Conservation (phyloP, 2,329 filamentous ascomycete genomes). For the Seiridium cupressi region DNA sequence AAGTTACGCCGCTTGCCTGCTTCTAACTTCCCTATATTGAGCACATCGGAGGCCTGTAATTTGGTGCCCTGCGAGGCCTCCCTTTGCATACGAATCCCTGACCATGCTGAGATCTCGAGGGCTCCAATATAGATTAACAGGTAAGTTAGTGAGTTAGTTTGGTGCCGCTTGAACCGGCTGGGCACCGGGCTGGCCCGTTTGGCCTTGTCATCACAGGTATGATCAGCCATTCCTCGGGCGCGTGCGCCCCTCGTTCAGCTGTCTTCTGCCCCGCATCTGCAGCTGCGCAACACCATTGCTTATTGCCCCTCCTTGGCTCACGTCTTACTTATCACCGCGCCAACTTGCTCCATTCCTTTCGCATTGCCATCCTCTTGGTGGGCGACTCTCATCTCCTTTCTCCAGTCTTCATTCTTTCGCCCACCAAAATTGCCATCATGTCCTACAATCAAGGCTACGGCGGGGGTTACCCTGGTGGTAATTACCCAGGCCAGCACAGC, state of each 20-base stretch:
- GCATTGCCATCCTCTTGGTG: neutral
- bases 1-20: no score
- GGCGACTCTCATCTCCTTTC: neutral
- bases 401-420: neutral
- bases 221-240: no score
- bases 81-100: neutral
- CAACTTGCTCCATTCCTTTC: neutral
- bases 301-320: neutral
- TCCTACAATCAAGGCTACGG: slow-evolving; percentile 11
- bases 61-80: neutral
- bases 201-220: no score
- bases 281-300: neutral
- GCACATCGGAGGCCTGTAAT: neutral
- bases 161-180: no score
- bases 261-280: neutral
- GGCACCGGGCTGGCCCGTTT: no score
- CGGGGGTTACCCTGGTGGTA: slow-evolving; percentile 8
- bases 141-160: no score
- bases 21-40: no score
- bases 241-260: no score
- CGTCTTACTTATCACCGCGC: neutral
- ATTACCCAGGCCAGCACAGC: slow-evolving; percentile 1
- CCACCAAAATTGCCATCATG: neutral
- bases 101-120: no score
- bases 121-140: no score